Evolutionary conservation across 2,329 filamentous ascomycete genomes (phyloP), one percentile per base, ranked within the genome.

Genomic region (Venturiaceae sp.): DNA sequence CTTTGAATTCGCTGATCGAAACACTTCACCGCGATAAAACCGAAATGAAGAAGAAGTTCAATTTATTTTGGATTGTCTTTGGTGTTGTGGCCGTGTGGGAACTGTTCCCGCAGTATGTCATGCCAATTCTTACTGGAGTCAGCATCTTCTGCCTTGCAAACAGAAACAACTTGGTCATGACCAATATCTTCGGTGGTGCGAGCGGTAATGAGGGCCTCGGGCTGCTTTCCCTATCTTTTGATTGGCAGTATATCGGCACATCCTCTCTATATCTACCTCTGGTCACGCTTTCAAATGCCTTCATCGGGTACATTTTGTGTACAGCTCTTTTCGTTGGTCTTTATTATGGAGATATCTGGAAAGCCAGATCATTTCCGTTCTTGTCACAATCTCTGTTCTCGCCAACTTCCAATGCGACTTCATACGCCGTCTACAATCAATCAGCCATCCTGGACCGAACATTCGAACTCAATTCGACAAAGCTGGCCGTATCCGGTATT

Each of bases 271-370:
- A 41, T 33, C 56, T 57, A 21, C 60, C 60, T 16, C 53, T 61
- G 13, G 19, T 57, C 13, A 56, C 60, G 5, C 30, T 61, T 8
- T 26, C 36, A 36, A 61, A 61, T 21, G 41, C 21, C 14, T 60
- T 60, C 26, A 41, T 61, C 7, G 57, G 60, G 19, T 61, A 60
- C 32, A n/a, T 61, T 30, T 39, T 46, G 4, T 58, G 60, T 44
- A 59, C 66, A 64, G 68, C 66, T 8, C 30, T 59, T 7, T 53
- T 62, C 39, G 55, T 61, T 23, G 60, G 50, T 13, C 28, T 61
- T 14, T 61, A 60, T 34, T 61, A 61, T 39, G 33, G 54, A 9
- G 61, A 62, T 44, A 41, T 47, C 16, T 62, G 55, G 54, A 44
- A 56, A 1, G 33, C 59, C 5, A 19, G 39, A 26, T 50, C 55